Evolutionary conservation across 805 yeast species (phyloP).

Genomic region (Jamesozyma rosinii): DNA sequence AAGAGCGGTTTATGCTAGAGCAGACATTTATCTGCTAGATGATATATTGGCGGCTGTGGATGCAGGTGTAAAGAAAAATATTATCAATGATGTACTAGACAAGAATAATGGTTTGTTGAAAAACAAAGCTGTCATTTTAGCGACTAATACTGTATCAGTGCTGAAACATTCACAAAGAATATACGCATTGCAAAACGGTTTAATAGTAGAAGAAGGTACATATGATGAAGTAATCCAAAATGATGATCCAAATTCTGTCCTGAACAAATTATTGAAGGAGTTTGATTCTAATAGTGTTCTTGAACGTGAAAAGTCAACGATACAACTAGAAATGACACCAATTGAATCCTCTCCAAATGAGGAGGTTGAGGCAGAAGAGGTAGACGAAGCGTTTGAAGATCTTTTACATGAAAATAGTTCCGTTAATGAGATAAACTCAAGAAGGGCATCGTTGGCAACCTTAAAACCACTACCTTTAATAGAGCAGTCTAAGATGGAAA

Average conservation of each 20-base stretch:
- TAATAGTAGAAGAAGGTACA: slow-evolving; percentile 50
- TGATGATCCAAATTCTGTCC: slow-evolving; percentile 22
- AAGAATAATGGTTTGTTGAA: slow-evolving; percentile 38
- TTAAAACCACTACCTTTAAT: slow-evolving; percentile 36
- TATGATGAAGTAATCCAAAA: slow-evolving; percentile 37
- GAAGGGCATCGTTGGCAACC: slow-evolving; percentile 60
- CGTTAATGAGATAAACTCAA: slow-evolving; percentile 16
- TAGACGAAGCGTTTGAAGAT: slow-evolving; percentile 3
- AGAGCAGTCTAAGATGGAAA: slow-evolving; percentile 22
- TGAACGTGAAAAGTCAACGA: slow-evolving; percentile 2
- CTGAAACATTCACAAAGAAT: slow-evolving; percentile 52
- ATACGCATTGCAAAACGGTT: slow-evolving; percentile 45
- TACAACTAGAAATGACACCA: not conserved
- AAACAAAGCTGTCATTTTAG: slow-evolving; percentile 44
- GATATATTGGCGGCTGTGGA: slow-evolving; percentile 67
- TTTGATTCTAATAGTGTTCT: slow-evolving; percentile 26
- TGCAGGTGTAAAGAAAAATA: slow-evolving; percentile 54
- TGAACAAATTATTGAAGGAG: slow-evolving; percentile 25
- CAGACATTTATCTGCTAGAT: slow-evolving; percentile 52
- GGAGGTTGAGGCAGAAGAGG: slow-evolving; percentile 7
- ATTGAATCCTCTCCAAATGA: not conserved
- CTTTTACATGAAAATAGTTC: slow-evolving; percentile 5
- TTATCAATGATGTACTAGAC: slow-evolving; percentile 42
- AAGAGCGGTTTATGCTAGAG: slow-evolving; percentile 56
- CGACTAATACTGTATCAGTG: slow-evolving; percentile 51